Percentiles rank a stretch among this genome's conserved stretches.
phyloP scores from a whole-genome alignment of 768 basidiomycete species.

The Termitomyces sp. region DNA sequence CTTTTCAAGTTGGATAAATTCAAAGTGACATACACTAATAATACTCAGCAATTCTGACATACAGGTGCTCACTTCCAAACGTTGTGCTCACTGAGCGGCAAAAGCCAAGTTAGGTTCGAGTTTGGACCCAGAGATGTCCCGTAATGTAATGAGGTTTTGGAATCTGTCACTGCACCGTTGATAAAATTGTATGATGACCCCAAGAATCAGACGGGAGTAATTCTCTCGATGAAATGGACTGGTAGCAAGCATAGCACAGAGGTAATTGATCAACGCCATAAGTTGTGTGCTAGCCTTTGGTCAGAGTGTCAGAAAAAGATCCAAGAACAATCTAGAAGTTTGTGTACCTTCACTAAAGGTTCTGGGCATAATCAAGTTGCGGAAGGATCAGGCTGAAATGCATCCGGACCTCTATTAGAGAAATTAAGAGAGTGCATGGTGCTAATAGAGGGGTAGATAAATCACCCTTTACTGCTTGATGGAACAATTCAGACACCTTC shows the following conservation, averaged over 20 bases:
- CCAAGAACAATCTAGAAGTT: neutral
- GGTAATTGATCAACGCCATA: slow-evolving; percentile 86
- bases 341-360: slow-evolving; percentile 75
- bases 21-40: slow-evolving; percentile 41
- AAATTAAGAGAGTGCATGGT: neutral
- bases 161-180: slow-evolving; percentile 90
- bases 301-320: neutral
- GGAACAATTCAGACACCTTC: slow-evolving; percentile 87
- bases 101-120: slow-evolving; percentile 50
- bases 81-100: slow-evolving; percentile 82
- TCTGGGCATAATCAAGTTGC: slow-evolving; percentile 62
- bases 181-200: slow-evolving; percentile 94
- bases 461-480: slow-evolving; percentile 81
- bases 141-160: slow-evolving; percentile 60
- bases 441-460: slow-evolving; percentile 11
- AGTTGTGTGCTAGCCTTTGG: slow-evolving; percentile 76
- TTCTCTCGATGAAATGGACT: slow-evolving; percentile 95
- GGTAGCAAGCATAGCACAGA: slow-evolving; percentile 86
- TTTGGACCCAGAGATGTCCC: slow-evolving; percentile 28
- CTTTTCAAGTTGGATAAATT: neutral
- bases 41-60: slow-evolving; percentile 60
- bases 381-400: slow-evolving; percentile 79
- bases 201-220: slow-evolving; percentile 90
- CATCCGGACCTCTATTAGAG: slow-evolving; percentile 61
- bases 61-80: slow-evolving; percentile 72